These are phyloP conservation scores for Xerocomus amazonicus DNA, from an alignment of 1,284 basidiomycete species.

Conservation along the genomic window DNA sequence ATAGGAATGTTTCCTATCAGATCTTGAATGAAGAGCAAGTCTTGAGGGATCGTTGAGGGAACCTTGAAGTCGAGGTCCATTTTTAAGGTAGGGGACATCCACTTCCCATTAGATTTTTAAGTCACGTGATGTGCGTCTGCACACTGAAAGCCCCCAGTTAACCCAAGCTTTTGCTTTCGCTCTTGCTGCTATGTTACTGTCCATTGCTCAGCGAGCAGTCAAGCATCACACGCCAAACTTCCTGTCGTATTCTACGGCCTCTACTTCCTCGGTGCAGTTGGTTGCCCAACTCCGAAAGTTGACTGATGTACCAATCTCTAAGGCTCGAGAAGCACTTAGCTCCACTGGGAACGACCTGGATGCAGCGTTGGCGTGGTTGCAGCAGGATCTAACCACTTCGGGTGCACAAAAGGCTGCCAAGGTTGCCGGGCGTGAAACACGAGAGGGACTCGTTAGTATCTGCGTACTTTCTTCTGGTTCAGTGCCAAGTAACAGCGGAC, in stretches of 20 bases:
- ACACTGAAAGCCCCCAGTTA: too few species aligned
- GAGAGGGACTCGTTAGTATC: constrained; percentile 78
- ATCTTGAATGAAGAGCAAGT: constrained; percentile 67
- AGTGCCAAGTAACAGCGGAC: constrained; percentile 39
- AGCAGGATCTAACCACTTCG: constrained; percentile 65
- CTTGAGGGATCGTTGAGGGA: constrained; percentile 62
- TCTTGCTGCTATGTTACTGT: constrained; percentile 7
- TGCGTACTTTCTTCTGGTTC: constrained; percentile 65
- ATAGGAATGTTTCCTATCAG: constrained; percentile 44
- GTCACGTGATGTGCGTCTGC: constrained; percentile 17
- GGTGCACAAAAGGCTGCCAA: constrained; percentile 84
- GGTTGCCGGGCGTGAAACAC: constrained; percentile 68
- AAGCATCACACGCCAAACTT: constrained; percentile 11
- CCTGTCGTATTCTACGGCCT: constrained; percentile 37
- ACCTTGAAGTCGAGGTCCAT: constrained; percentile 47
- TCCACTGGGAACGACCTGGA: constrained; percentile 74
- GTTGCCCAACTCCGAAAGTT: constrained; percentile 84
- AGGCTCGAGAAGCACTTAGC: constrained; percentile 85
- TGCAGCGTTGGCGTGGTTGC: constrained; percentile 78
- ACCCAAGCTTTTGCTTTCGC: background rate
- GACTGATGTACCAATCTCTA: constrained; percentile 78
- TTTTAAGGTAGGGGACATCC: background rate
- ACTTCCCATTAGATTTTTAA: constrained; percentile 2
- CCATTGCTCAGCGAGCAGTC: constrained; percentile 7
- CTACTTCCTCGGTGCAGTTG: constrained; percentile 63